Evolutionary conservation across 371 early-diverging fungal genomes (phyloP), one percentile per base, ranked within the genome.

Genomic region (Sporodiniella umbellata): DNA sequence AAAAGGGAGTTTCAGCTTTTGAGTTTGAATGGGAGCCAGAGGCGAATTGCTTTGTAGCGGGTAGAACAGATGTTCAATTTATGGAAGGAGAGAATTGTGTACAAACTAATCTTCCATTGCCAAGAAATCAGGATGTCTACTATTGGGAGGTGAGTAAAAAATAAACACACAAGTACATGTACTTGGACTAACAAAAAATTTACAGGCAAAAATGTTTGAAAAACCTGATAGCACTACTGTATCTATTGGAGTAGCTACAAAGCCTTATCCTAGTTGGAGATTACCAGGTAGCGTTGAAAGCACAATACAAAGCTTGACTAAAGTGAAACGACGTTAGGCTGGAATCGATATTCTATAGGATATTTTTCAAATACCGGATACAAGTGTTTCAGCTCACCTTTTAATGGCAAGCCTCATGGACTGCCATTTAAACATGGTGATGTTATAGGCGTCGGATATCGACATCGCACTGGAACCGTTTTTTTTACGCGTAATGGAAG

Each of bases 1-100:
- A 91, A 60, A 88, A 88, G 65, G 92, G 92, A 43, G 90, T 91
- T 2, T 82, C 82, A 24, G 92, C 92, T 11, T 91, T 89, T 84
- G 85, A 89, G 62, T 88, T 91, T 71, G 86, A 81, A 42, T 77
- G 84, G 43, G 82, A 87, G 12, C 76, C 81, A 39, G 81, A 81
- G 22, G 67, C 80, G 22, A 84, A 82, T 51, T 73, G 78, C 12
- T 79, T 85, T 70, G 84, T 88, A 7, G 81, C 87, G 39, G 87
- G 80, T 46, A 72, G 88, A 56, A 91, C 92, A 4, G 92, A 91
- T 54, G 67, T 91, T 15, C 78, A 81, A 51, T 89, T 83, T 65
- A 77, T 66, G 51, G 78, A 87, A 46, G 83, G 88, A 44, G 89
- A 89, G 55, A 81, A 81, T 28, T 87, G 83, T 53, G 82, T 90